Percentiles rank a stretch among this genome's conserved stretches.
Evolutionary conservation across 345 rosid genomes (phyloP).

Genomic region (Schrenkiella parvula): DNA sequence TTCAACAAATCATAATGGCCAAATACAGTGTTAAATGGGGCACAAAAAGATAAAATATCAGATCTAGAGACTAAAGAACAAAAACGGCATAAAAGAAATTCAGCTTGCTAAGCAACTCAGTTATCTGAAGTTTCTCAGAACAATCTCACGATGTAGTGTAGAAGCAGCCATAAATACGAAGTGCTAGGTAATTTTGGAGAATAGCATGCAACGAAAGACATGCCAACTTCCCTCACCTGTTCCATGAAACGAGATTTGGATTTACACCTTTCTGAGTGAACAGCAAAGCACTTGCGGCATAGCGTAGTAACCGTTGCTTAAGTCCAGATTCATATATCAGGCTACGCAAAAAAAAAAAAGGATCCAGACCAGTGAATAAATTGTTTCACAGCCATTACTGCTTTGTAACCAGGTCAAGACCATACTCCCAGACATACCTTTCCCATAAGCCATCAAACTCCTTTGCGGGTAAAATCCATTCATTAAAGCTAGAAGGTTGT

Average conservation of each 20-base stretch:
- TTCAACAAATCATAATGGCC: neutral
- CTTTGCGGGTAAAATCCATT: slow-evolving; percentile 95
- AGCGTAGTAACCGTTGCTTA: slow-evolving; percentile 83
- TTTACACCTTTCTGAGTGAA: slow-evolving; percentile 89
- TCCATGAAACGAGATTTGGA: slow-evolving; percentile 92
- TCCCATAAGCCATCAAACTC: slow-evolving; percentile 99
- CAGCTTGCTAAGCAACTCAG: slow-evolving; percentile 4
- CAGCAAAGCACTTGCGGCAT: slow-evolving; percentile 87
- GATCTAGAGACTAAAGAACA: neutral
- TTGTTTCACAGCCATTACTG: neutral
- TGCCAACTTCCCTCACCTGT: slow-evolving; percentile 51
- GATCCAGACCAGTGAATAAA: slow-evolving; percentile 2
- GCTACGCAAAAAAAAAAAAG: slow-evolving; percentile 49
- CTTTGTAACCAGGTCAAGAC: neutral
- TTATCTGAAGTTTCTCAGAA: neutral
- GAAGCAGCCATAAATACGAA: too few species aligned
- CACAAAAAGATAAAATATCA: neutral
- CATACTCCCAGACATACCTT: slow-evolving; percentile 47
- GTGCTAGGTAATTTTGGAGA: neutral
- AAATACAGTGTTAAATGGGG: neutral
- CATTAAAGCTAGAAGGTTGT: slow-evolving; percentile 82
- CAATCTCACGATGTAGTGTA: neutral
- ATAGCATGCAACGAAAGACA: neutral
- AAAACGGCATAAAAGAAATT: neutral
- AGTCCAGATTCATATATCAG: slow-evolving; percentile 87